A percentile compares a stretch with the other conserved stretches of the same genome.
phyloP scores from a whole-genome alignment of 1,139 yeast genomes.

The Lodderomyces margitis region DNA sequence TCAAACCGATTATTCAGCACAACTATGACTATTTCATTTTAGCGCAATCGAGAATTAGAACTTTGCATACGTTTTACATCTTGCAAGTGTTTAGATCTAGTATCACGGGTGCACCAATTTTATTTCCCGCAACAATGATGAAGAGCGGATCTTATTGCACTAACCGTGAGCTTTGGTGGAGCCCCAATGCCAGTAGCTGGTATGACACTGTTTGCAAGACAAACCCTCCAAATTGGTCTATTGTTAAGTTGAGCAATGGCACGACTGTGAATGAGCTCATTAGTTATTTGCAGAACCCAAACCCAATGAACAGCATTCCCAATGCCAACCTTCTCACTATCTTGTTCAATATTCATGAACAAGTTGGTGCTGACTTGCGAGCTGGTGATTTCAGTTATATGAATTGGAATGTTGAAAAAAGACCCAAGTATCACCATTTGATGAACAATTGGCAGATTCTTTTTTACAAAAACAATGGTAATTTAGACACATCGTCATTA shows the following conservation, averaged over 20 bases:
- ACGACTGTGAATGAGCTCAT: constrained; percentile 49
- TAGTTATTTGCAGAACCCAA: constrained; percentile 24
- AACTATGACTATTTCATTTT: constrained; percentile 73
- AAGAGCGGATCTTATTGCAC: constrained; percentile 76
- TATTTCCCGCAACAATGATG: constrained; percentile 56
- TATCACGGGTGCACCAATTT: constrained; percentile 58
- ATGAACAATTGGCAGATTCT: constrained; percentile 65
- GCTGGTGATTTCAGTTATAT: constrained; percentile 26
- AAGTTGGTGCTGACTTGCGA: constrained; percentile 53
- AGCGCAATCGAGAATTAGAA: constrained; percentile 83
- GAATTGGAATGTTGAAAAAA: constrained; percentile 60
- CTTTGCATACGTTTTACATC: constrained; percentile 75
- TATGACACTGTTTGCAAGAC: constrained; percentile 21
- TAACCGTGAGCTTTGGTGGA: constrained; percentile 68
- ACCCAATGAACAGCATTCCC: constrained; percentile 28
- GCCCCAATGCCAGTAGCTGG: constrained; percentile 63
- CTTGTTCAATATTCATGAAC: constrained; percentile 71
- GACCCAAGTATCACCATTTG: constrained; percentile 54
- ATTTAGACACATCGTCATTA: constrained; percentile 50
- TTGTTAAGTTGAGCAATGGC: constrained; percentile 61
- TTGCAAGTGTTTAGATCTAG: constrained; percentile 70
- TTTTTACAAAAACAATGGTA: constrained; percentile 61
- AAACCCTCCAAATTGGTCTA: constrained; percentile 17
- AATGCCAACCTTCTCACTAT: constrained; percentile 61
- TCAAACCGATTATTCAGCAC: constrained; percentile 22